Base-by-base conservation (phyloP, 768 basidiomycete species). In the Macrolepiota fuliginosa region DNA sequence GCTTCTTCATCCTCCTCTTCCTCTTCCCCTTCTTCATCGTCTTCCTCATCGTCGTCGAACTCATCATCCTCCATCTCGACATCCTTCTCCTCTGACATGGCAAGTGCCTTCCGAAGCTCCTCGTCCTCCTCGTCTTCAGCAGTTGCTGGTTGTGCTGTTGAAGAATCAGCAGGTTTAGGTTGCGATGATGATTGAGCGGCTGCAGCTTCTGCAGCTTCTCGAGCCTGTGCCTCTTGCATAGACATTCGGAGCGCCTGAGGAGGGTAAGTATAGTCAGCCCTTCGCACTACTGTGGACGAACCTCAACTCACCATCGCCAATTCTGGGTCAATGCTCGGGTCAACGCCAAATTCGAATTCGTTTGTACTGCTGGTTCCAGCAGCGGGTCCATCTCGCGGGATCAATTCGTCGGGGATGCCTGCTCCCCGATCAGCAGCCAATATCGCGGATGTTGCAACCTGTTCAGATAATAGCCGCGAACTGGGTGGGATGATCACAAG, bases 291-390 rank as follows among this genome's bases (percentile, higher is more conserved):
- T n/a, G 32, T 35, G 45, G 19, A 58, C 37, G 15, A 9, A 27
- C 57, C 22, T 42, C 5, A 24, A 73, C 83, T 62, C 60, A 94
- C 96, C 94, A 98, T 94, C 1, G 97, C 96, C 51, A 99, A 81
- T 72, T 98, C 96, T 0, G 96, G 96, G 71, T 98, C 96, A 63
- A 98, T 81, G 71, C 87, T 93, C 3, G 97, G 96, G 73, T 98
- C 97, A 4, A 99, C 89, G 54, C 92, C 92, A 66, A 94, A 96
- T 69, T 93, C 93, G 66, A 92, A 94, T 68, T 79, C 79, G 25
- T 77, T 78, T 3, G 81, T 74, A 36, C 78, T 79, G 24, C 81
- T 81, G 19, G 80, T 79, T 0, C 77, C 77, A 17, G 74, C 78
- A 22, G 72, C 64, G 39, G 62, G 81, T 51, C 79, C 85, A 24